Base-by-base conservation (phyloP, 306 rosid species). In the Glycine soja region DNA sequence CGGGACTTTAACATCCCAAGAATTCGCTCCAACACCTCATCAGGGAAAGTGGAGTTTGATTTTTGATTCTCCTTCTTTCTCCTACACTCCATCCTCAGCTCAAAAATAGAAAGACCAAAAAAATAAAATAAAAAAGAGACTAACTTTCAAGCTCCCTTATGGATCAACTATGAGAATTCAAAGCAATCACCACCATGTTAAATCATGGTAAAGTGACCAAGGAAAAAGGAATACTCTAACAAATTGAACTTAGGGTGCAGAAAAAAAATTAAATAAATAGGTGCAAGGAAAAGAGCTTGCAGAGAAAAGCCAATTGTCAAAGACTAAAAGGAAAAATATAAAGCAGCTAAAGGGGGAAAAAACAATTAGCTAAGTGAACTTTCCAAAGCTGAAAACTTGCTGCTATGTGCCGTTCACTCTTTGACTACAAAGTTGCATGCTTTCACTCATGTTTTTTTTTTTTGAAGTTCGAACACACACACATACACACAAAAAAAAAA, bases 21-120 rank as follows among this genome's bases (percentile, higher is more conserved):
- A 67, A 93, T 89, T 30, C 89, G 38, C 74, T 90, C 92, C 81
- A 93, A 43, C 8, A 93, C 92, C 85, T 91, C 97, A 77, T 89
- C 92, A 10, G 97, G 97, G 78, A 90, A 92, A 62, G 46, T 74
- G 61, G 24, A 57, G 59, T 72, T 77, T 74, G 81, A 72, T 46
- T 81, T 85, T 63, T 80, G 15, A 7, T 56, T 69, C 42, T 87
- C 89, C 57, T 70, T 87, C 86, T 81, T 87, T 47, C 88, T 85
- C 89, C 80, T 89, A 15, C 77, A 76, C 86, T 77, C 82, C 94
- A 88, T 89, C 4, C 4, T 71, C 53, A 14, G 38, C 70, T 15
- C 72, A 58, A 59, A 18, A 58, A 53, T 62, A 46, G 10, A 48
- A 6, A 13, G 0, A 10, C 15, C 15, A 34, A 52, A 36, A 34